Base-by-base conservation (phyloP, 257 asterid genomes). In the Nyctanthes arbortristis region DNA sequence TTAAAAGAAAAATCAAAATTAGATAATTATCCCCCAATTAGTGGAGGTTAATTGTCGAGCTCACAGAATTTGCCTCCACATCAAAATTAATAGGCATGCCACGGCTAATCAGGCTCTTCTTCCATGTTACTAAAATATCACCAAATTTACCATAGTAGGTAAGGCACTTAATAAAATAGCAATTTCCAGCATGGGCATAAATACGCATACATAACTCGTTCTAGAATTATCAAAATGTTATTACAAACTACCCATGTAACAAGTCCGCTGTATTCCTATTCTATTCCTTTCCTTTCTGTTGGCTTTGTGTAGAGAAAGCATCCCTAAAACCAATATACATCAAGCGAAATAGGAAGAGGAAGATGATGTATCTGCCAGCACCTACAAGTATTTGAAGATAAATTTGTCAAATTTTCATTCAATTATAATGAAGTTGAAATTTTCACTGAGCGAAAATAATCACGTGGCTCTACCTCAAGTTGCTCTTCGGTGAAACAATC, bases 341-440 rank as follows among this genome's bases (percentile, higher is more conserved):
- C 92, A 94, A 68, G 99, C 97, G 40, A 94, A 91, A 75, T 91
- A 94, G 45, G 99, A 94, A n/a, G 97, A 91, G 27, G 99, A 94
- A 4, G 99, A 84, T 0, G 99, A 87, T 52, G 97, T 94, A 87
- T 91, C 97, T 54, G 94, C 93, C 76, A 94, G 86, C 74, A 91
- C 93, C 99, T 91, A 97, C 84, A 81, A 65, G 68, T 40, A 68
- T 66, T 47, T 63, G 47, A 73, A 27, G 68, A 72, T 35, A 59
- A 22, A 69, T 22, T 43, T 18, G 58, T 71, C 16, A 61, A 59
- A 70, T n/a, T n/a, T 28, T 10, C 67, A 74, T 14, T 57, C 28
- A 37, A 33, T 49, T 37, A 65, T 18, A 61, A 31, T 29, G 45
- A 66, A 32, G 27, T 35, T 62, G 45, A 36, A 47, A 40, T 52